Evolutionary conservation across 2,329 filamentous ascomycete species (phyloP).

Genomic region (Pestalotiopsis sp.): DNA sequence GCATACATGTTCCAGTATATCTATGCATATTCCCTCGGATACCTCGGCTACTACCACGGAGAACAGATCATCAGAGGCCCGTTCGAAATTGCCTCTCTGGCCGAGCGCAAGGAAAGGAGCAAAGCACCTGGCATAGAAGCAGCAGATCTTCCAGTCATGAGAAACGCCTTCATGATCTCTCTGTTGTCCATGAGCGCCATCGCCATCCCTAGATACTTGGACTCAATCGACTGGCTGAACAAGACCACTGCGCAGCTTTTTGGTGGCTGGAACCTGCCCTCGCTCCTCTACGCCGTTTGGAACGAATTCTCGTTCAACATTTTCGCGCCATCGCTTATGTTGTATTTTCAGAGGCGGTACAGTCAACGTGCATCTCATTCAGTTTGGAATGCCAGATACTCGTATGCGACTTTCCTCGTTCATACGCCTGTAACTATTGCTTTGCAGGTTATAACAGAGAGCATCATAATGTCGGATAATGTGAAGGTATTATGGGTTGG

Average conservation of each 20-base stretch:
- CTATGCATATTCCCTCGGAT: constrained; percentile 22
- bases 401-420: constrained; percentile 14
- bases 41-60: constrained; percentile 7
- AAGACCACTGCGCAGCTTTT: constrained; percentile 5
- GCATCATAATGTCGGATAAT: neutral
- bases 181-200: neutral
- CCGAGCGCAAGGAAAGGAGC: neutral
- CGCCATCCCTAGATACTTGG: neutral
- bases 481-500: neutral
- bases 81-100: neutral
- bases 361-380: neutral
- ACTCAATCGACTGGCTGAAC: neutral
- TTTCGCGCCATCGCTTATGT: constrained; percentile 13
- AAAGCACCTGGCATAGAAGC: no score
- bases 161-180: neutral
- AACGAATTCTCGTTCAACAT: constrained; percentile 22
- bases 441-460: constrained; percentile 2
- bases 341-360: constrained; percentile 8
- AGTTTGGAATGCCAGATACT: constrained; percentile 8
- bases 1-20: constrained; percentile 23
- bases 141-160: neutral
- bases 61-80: constrained; percentile 5
- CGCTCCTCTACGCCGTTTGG: constrained; percentile 20
- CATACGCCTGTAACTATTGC: constrained; percentile 11
- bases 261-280: constrained; percentile 14